Evolutionary conservation across 352 stramenopile species (phyloP), one percentile per base, ranked within the genome.

Genomic region (Phytophthora aleatoria): DNA sequence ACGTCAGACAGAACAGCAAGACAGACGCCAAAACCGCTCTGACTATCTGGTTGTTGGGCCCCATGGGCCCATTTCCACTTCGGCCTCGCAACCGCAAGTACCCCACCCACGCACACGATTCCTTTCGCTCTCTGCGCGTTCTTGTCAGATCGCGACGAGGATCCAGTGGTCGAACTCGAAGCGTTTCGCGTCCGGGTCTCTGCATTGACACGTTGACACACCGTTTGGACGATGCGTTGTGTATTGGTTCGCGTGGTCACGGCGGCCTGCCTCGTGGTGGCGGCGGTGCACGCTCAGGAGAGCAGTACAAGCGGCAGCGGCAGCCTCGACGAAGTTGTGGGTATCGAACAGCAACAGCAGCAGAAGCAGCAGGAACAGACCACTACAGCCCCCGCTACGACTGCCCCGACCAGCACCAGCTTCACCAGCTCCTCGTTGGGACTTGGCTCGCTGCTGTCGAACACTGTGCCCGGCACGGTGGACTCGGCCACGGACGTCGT

Each of bases 51-150:
- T 20, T 55, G n/a, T 42, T 39, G 11, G 20, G 42, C n/a, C 16
- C 20, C 28, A 42, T 36, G 28, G 33, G 28, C 39, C n/a, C 65
- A 77, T 71, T 74, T 68, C 53, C 64, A 77, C 69, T 74, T 77
- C 61, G 69, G 69, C 60, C 56, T 74, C 49, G 41, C 41, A 39
- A 61, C 65, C 65, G 64, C 66, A 63, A 64, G 69, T 77, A 77
- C 67, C 28, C 30, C 28, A 53, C 54, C 27, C 45, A 41, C 50
- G 28, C 47, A 44, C 27, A 30, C 27, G 49, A 56, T 50, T 60
- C 35, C 49, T 61, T 36, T 43, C 39, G 39, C 43, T 53, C 53
- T 47, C 55, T 63, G 26, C 41, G 28, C 42, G 39, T 53, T 57
- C 65, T 69, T 61, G 65, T 69, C 33, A 24, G 16, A 68, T 68